Base-by-base conservation (phyloP, 257 asterid species). In the Leonotis leonurus region DNA sequence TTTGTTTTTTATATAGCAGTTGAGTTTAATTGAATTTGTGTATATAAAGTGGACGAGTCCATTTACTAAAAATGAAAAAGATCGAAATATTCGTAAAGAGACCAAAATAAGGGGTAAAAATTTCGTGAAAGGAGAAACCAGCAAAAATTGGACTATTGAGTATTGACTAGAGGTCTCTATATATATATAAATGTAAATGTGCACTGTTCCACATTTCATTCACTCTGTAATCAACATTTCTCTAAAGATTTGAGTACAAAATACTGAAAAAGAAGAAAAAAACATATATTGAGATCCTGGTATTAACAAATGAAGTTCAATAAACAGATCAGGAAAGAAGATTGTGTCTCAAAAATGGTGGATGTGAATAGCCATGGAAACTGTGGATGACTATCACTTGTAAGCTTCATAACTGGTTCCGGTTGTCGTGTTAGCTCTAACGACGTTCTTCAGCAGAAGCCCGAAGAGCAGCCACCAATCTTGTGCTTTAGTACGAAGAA, bases 401-500 rank as follows among this genome's bases (percentile, higher is more conserved):
- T 5, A 41, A 41, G 49, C 22, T 39, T 8, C 22, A 12, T 44
- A 50, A 18, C 54, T 16, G 25, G 65, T 24, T 65, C 39, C 51
- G 50, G 50, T 40, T 40, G 58, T 35, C 18, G 13, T 40, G 48
- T n/a, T n/a, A 62, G 58, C 55, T 40, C 21, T 6, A 24, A 52
- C 46, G 39, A 39, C 40, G 62, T 65, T 54, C 60, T 62, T 50
- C 48, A 17, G 48, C 14, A 62, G 22, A 71, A 52, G 49, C 70
- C 56, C 8, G 16, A 29, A 55, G 64, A 75, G 73, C 67, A 71
- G 60, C 84, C 24, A 6, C 44, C 74, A 67, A 22, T 45, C 46
- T 67, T 39, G 49, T 54, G 64, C 49, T 53, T 68, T 45, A 72
- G 78, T 70, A 64, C 77, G 60, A 83, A 74, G 76, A 83, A 81